Percentiles rank a stretch among this genome's conserved stretches.
Evolutionary conservation across 208 protist species (phyloP).

Genomic region (Crithidia fasciculata): DNA sequence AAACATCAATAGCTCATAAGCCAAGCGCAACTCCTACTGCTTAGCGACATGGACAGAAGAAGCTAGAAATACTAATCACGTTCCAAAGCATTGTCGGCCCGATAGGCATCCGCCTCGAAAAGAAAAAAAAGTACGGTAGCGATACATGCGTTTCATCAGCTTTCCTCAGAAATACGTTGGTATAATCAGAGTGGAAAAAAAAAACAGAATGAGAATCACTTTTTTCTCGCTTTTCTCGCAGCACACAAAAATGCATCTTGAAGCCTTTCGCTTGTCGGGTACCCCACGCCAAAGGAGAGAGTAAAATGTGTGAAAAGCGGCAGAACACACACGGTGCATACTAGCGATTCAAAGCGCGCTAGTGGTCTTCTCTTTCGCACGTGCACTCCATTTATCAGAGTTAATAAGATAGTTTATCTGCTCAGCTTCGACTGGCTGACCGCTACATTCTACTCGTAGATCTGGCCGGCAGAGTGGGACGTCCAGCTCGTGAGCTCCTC

Average conservation of each 20-base stretch:
- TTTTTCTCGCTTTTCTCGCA: not conserved
- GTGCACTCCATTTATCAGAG: too few relatives aligned
- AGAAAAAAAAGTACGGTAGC: too few relatives aligned
- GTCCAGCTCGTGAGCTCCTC: constrained; percentile 90
- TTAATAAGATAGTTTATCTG: too few relatives aligned
- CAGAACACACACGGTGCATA: not conserved
- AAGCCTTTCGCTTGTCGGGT: not conserved
- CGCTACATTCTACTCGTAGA: constrained; percentile 77
- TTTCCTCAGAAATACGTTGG: too few relatives aligned
- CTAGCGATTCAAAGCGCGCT: not conserved
- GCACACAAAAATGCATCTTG: not conserved
- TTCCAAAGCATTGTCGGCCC: too few relatives aligned
- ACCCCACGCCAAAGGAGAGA: not conserved
- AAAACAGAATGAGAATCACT: not conserved
- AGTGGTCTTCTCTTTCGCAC: not conserved
- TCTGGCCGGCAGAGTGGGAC: constrained; percentile 40
- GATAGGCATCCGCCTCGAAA: too few relatives aligned
- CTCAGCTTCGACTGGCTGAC: not conserved
- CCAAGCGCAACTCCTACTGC: too few relatives aligned
- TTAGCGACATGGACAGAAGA: too few relatives aligned
- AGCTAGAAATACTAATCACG: too few relatives aligned
- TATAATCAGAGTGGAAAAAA: constrained; percentile 15
- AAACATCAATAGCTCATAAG: too few relatives aligned
- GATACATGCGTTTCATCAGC: too few relatives aligned
- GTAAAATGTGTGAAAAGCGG: not conserved